Evolutionary conservation across 2,329 filamentous ascomycete genomes (phyloP), one percentile per base, ranked within the genome.

Genomic region (Diaporthe sp.): DNA sequence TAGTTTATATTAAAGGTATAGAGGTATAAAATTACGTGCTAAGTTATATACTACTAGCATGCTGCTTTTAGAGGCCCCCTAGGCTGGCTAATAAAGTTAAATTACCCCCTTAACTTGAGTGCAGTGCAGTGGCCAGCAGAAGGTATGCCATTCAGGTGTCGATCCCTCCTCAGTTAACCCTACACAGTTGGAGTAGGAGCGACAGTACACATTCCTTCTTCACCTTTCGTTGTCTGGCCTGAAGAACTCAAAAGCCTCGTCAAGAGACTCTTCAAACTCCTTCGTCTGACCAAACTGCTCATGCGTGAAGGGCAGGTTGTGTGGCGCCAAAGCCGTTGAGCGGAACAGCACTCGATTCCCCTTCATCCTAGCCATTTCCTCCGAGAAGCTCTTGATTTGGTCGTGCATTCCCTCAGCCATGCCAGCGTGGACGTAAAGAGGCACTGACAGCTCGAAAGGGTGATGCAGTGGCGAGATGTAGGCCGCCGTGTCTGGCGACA

Each of bases 391-490:
- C 47, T 64, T 69, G 8, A 77, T 75, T 7, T 74, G 64, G 35
- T 76, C 74, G 25, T 75, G 69, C 12, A 79, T 75, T 0, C 71
- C 79, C 52, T 80, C 79, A 5, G 60, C 60, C 1, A 33, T 40
- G 13, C 79, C 79, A 5, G 77, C 66, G 12, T 77, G 42, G 4
- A 80, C 74, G 28, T 77, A 79, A 2, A 80, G 54, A 4, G 79
- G 78, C 6, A 75, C 76, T n/a, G 68, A 61, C 2, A 75, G 52
- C 40, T 47, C 72, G 58, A 79, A 80, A 2, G 78, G 78, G 57
- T 78, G 77, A 33, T 78, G 60, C 28, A 79, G 47, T 2, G 79
- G 79, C 12, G 78, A 79, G 12, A 80, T 74, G 40, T 72, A 80
- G 2, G 77, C 52, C n/a, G 58, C 54, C 17, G 38, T 64, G 7